These are phyloP conservation scores for Colletotrichum plurivorum DNA, from an alignment of 2,329 filamentous ascomycete species.

Conservation along the genomic window DNA sequence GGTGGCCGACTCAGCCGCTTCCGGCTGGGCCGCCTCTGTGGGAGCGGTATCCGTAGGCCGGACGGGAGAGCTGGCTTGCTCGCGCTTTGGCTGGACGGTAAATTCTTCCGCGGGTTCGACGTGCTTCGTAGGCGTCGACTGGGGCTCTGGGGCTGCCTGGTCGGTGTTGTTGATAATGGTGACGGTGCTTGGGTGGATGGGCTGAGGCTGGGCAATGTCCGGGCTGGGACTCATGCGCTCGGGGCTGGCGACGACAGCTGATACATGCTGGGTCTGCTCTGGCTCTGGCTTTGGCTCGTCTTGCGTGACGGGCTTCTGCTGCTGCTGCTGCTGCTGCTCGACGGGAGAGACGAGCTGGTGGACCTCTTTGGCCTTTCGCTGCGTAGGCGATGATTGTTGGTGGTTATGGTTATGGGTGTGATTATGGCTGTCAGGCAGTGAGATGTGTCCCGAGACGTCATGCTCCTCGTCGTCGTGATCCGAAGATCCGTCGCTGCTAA, in stretches of 20 bases:
- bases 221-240: constrained; percentile 17
- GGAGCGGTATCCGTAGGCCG: constrained; percentile 24
- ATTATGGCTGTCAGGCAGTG: constrained; percentile 19
- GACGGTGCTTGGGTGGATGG: constrained; percentile 37
- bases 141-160: constrained; percentile 4
- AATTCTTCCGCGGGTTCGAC: constrained; percentile 13
- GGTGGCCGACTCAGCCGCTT: constrained; percentile 31
- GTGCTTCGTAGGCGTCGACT: background rate
- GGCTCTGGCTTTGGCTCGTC: constrained; percentile 8
- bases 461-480: constrained; percentile 36
- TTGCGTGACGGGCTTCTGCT: constrained; percentile 10
- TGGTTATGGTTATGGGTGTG: background rate
- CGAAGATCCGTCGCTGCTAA: constrained; percentile 49
- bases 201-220: constrained; percentile 39
- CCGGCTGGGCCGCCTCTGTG: constrained; percentile 27
- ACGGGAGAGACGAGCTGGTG: constrained; percentile 5
- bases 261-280: background rate
- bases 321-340: background rate
- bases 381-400: constrained; percentile 24
- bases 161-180: constrained; percentile 32
- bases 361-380: constrained; percentile 18
- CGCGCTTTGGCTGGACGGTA: constrained; percentile 30
- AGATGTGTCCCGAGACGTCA: constrained; percentile 9
- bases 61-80: constrained; percentile 36
- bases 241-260: constrained; percentile 5